Base-by-base conservation (phyloP, 2,329 filamentous ascomycete genomes). In the Metarhizium robertsii region DNA sequence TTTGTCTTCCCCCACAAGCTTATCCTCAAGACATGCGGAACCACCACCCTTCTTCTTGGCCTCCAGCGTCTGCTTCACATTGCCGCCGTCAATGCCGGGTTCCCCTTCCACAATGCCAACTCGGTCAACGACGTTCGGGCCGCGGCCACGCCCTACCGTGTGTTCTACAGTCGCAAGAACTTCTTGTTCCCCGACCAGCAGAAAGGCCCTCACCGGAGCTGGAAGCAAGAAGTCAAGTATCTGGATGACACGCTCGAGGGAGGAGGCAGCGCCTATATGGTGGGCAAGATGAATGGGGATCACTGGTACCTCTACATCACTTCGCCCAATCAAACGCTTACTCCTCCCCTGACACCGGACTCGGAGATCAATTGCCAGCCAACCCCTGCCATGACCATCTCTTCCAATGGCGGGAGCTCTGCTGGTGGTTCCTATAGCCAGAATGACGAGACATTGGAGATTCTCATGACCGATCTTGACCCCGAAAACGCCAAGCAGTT, bases 1-100 rank as follows among this genome's bases (percentile, higher is more conserved):
- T 99, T 99, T 70, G 90, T 99, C 64, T 99, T 96, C 73, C 91
- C 92, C n/a, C 94, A 99, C 82, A 99, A 99, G 79, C 82, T 99
- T 61, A 96, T 99, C 58, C 79, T 99, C 62, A 99, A 99, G 83
- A 99, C 94, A 7, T 99, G 94, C 67, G 94, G 94, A 58, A 99
- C 94, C 29, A 99, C 94, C 14, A 99, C 94, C 2, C 77, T 99
- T 53, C 82, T 99, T 6, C 86, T 88, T 50, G 94, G 94, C 20
- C 80, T 99, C 49, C 90, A 90, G 62, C 90, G 90, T 62, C 87
- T 99, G 71, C 79, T 99, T 54, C 90, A 95, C 70, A 96, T 97
- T 66, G 94, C 94, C 34, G 89, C 91, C 50, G 74, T 86, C 52
- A 80, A 92, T 62, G 92, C 90, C 51, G 91, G 92, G n/a, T 97